Conservation (phyloP, 148 eudicot genomes). For the Salicornia ramosissima region DNA sequence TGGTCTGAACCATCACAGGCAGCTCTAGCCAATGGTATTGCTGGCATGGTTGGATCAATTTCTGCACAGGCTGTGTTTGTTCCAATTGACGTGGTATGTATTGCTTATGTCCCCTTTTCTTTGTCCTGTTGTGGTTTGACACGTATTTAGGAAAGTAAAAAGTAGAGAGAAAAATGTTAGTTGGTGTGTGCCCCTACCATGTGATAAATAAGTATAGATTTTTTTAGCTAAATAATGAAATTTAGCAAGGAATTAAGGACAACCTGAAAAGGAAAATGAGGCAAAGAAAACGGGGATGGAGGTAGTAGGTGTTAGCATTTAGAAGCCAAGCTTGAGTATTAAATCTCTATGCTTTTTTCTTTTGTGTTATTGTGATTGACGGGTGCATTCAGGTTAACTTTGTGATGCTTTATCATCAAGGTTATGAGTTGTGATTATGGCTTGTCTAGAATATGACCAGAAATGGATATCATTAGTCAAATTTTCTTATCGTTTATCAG, state of each 20-base stretch:
- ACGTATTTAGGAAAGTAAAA: too few relatives aligned
- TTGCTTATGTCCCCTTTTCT: too few relatives aligned
- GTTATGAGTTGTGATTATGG: slow-evolving; percentile 4
- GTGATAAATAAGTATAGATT: too few relatives aligned
- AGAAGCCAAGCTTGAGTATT: neutral
- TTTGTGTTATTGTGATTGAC: neutral
- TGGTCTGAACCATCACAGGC: slow-evolving; percentile 87
- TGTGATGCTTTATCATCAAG: slow-evolving; percentile 1
- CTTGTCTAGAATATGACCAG: neutral
- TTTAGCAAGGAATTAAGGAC: too few relatives aligned
- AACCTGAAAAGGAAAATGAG: too few relatives aligned
- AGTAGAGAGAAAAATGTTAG: too few relatives aligned
- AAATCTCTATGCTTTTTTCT: neutral
- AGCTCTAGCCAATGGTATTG: slow-evolving; percentile 91
- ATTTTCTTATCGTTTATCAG: neutral
- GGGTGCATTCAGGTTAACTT: neutral
- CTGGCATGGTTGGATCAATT: slow-evolving; percentile 88
- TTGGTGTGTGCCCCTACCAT: too few relatives aligned
- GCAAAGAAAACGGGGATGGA: too few relatives aligned
- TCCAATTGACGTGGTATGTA: slow-evolving; percentile 94
- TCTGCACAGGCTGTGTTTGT: slow-evolving; percentile 86
- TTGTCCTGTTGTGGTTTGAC: too few relatives aligned
- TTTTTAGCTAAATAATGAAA: too few relatives aligned
- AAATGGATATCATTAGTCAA: neutral
- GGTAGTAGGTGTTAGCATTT: neutral